These are phyloP conservation scores for Lippia alba DNA, from an alignment of 305 asterid genomes.

Conservation along the genomic window DNA sequence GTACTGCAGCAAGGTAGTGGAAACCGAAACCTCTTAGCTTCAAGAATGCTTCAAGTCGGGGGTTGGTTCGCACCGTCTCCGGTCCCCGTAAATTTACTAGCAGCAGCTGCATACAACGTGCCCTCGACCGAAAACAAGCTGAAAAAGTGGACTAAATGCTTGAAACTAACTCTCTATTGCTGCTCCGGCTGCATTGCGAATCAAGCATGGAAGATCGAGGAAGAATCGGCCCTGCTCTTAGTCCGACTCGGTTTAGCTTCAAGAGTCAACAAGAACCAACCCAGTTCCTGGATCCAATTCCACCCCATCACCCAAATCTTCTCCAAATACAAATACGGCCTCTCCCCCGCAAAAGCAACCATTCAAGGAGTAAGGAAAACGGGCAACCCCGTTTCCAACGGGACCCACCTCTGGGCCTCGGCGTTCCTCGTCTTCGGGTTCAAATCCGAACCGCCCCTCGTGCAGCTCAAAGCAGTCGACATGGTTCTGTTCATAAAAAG, in stretches of 20 bases:
- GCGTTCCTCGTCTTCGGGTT: constrained; percentile 87
- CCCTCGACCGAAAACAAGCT: constrained; percentile 53
- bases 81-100: constrained; percentile 58
- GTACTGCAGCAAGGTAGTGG: constrained; percentile 58
- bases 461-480: constrained; percentile 82
- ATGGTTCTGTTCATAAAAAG: constrained; percentile 71
- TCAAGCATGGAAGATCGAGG: constrained; percentile 75
- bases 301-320: constrained; percentile 74
- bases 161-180: constrained; percentile 53
- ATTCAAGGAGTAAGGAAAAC: constrained; percentile 65
- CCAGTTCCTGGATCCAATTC: constrained; percentile 80
- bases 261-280: constrained; percentile 52
- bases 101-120: constrained; percentile 68
- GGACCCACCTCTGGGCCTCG: constrained; percentile 83
- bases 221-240: constrained; percentile 72
- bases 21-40: constrained; percentile 49
- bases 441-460: constrained; percentile 79
- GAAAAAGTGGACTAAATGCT: constrained; percentile 61
- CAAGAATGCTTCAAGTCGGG: constrained; percentile 78
- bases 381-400: constrained; percentile 49
- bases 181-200: constrained; percentile 56
- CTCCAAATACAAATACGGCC: constrained; percentile 54
- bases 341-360: constrained; percentile 57
- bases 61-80: constrained; percentile 90
- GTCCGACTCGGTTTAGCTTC: constrained; percentile 76